phyloP scores from a whole-genome alignment of 2,329 filamentous ascomycete species.

The Aureobasidium sp. region DNA sequence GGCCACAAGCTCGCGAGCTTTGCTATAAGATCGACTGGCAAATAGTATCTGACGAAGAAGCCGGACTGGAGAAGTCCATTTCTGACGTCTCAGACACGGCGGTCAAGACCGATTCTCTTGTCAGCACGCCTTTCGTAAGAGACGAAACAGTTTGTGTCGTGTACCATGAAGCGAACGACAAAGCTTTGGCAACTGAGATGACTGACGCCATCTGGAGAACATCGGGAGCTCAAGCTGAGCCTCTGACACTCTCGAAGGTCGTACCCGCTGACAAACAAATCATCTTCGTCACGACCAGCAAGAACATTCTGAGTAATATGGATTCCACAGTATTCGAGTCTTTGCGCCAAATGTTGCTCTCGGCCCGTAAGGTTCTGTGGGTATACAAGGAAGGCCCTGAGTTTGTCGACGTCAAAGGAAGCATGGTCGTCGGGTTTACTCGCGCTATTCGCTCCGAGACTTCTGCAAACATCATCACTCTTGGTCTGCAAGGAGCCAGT shows the following conservation, averaged over 20 bases:
- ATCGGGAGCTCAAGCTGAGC: background rate
- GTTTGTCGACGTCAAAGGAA: background rate
- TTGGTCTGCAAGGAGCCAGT: background rate
- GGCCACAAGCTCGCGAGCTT: constrained; percentile 4
- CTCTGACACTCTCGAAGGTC: background rate
- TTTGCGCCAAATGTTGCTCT: background rate
- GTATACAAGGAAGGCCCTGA: background rate
- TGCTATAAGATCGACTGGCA: constrained; percentile 7
- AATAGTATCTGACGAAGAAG: background rate
- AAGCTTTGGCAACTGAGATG: background rate
- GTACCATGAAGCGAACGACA: background rate
- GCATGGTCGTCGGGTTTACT: background rate
- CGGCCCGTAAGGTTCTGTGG: background rate
- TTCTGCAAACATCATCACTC: constrained; percentile 5
- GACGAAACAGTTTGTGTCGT: background rate
- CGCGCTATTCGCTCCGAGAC: background rate
- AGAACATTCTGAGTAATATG: background rate
- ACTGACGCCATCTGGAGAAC: background rate
- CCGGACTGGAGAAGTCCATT: background rate
- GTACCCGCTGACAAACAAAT: background rate
- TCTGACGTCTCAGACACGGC: background rate
- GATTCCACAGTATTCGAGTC: background rate
- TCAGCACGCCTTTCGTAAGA: background rate
- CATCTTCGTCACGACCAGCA: background rate
- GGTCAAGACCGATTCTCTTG: constrained; percentile 1